Base-by-base conservation (phyloP, 495 filamentous ascomycete genomes). In the Trichoderma gamsii region DNA sequence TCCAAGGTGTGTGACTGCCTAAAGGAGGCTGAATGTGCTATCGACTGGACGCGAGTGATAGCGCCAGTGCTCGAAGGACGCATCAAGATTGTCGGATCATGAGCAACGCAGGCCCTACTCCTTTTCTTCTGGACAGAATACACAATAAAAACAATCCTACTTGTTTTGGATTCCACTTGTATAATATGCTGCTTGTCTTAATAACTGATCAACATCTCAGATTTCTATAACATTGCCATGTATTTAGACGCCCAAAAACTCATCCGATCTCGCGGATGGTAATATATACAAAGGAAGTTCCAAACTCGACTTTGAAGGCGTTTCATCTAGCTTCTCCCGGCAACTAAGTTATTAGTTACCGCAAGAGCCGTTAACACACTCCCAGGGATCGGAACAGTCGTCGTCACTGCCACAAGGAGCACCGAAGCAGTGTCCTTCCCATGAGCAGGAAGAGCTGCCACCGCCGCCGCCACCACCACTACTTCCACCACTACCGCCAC, bases 41-140 rank as follows among this genome's bases (percentile, higher is more conserved):
- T 89, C 12, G 79, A 86, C 61, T 96, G 92, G 92, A 94, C 93
- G 4, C 86, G 81, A 66, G 88, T 89, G 0, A 91, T 96, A 69
- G 84, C 87, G 27, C 92, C 92, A 25, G 84, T 79, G 65, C 67
- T 95, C 1, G 92, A 96, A 76, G 92, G 90, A 32, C 84, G 92
- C 21, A 94, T 96, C 66, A 70, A 65, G 51, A 77, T 74, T 70
- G 72, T 78, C 8, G 67, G 69, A 12, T 49, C 25, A 46, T 29
- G 16, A 66, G 64, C 25, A 13, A 29, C 49, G 4, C 56, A 32
- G 1, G 15, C 7, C 4, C 44, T 32, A 61, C 12, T 61, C 3
- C 6, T 6, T 9, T n/a, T 3, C 15, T 29, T 32, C 27, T 61
- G 23, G 9, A 32, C 56, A 61, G 15, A 13, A 15, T 13, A 3